A percentile compares a stretch with the other conserved stretches of the same genome.
These are phyloP conservation scores for Ascochyta rabiei DNA, from an alignment of 2,329 filamentous ascomycete genomes.

Conservation along the genomic window DNA sequence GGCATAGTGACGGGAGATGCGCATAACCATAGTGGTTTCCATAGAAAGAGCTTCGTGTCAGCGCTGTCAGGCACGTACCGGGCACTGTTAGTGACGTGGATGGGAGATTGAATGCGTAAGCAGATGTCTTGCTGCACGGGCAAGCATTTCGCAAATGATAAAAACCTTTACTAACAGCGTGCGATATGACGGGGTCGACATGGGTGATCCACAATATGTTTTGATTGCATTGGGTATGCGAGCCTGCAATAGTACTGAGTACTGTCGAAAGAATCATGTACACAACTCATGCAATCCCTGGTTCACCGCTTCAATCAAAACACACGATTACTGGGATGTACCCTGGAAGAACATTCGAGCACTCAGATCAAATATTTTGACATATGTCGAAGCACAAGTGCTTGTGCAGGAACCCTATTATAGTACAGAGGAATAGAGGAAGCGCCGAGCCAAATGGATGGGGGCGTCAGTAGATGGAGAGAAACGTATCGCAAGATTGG, in stretches of 20 bases:
- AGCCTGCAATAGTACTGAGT: slow-evolving; percentile 10
- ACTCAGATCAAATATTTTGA: slow-evolving; percentile 30
- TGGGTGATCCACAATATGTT: slow-evolving; percentile 20
- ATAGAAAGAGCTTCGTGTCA: slow-evolving; percentile 12
- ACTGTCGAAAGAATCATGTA: slow-evolving; percentile 11
- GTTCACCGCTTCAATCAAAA: slow-evolving; percentile 19
- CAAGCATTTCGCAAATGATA: slow-evolving; percentile 15
- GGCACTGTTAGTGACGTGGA: slow-evolving; percentile 10
- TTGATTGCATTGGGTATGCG: slow-evolving; percentile 12
- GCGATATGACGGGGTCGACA: slow-evolving; percentile 13
- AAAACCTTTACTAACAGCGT: slow-evolving; percentile 1
- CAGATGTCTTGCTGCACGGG: slow-evolving; percentile 11
- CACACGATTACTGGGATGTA: slow-evolving; percentile 16
- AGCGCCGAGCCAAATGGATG: slow-evolving; percentile 5
- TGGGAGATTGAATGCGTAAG: not conserved
- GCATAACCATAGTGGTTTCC: slow-evolving; percentile 16
- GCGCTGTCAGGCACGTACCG: slow-evolving; percentile 12
- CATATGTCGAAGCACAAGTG: slow-evolving; percentile 29
- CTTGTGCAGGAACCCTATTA: slow-evolving; percentile 32
- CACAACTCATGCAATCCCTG: slow-evolving; percentile 9
- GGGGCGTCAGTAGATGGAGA: slow-evolving; percentile 2
- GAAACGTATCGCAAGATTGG: slow-evolving; percentile 20
- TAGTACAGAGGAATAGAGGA: slow-evolving; percentile 36
- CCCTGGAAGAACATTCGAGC: slow-evolving; percentile 16
- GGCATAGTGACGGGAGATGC: slow-evolving; percentile 14